Evolutionary conservation across 768 basidiomycete genomes (phyloP).

Genomic region (Amanita brunnescens): DNA sequence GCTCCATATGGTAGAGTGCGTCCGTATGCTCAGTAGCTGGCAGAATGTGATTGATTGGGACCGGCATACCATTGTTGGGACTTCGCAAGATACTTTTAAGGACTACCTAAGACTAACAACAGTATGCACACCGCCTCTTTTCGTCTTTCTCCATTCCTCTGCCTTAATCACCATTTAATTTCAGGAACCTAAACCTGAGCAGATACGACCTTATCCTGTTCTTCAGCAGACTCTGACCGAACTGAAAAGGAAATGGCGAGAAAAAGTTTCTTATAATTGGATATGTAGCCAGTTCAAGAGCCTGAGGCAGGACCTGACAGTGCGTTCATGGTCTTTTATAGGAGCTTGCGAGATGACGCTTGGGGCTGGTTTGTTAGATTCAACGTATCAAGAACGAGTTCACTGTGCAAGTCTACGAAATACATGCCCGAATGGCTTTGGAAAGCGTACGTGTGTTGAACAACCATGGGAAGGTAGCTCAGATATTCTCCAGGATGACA

Average conservation of each 20-base stretch:
- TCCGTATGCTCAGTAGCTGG: constrained; percentile 1
- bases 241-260: constrained; percentile 83
- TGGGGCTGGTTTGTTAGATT: too few species aligned
- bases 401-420: constrained; percentile 95
- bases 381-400: constrained; percentile 99
- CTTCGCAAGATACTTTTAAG: constrained; percentile 84
- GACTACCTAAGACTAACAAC: constrained; percentile 92
- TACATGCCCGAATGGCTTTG: constrained; percentile 94
- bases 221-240: constrained; percentile 79
- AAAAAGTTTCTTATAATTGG: constrained; percentile 72
- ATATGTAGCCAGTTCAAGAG: constrained; percentile 99
- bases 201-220: constrained; percentile 82
- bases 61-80: constrained; percentile 89
- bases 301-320: constrained; percentile 93
- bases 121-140: constrained; percentile 31
- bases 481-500: constrained; percentile 58
- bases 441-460: constrained; percentile 54
- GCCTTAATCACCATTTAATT: constrained; percentile 7
- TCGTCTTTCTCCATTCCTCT: constrained; percentile 1
- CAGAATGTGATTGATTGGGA: constrained; percentile 99
- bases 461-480: constrained; percentile 15
- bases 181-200: constrained; percentile 93
- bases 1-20: background rate
- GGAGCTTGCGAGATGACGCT: background rate
- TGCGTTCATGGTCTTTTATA: constrained; percentile 33